Base-by-base conservation (phyloP, 768 basidiomycete genomes). In the Lyophyllum semitale region DNA sequence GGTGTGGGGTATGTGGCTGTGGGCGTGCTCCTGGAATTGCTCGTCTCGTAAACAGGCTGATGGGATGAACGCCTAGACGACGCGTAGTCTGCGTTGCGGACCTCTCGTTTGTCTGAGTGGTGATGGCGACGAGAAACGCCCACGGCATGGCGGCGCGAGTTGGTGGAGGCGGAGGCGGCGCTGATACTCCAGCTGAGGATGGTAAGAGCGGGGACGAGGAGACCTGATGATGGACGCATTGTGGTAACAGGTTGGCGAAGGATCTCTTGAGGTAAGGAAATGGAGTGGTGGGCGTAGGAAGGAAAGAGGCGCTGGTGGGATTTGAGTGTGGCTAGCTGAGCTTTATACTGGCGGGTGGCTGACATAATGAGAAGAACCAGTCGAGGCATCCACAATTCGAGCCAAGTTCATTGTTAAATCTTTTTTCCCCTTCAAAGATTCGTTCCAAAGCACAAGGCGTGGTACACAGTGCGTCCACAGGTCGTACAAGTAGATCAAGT, bases 21-120 rank as follows among this genome's bases (percentile, higher is more conserved):
- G 38, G n/a, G 42, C 13, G 25, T 43, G 35, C 25, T 20, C n/a
- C 27, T 38, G 38, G n/a, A 42, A 11, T n/a, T 43, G 35, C 25
- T 20, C n/a, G 26, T 38, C 2, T 55, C 41, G n/a, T 55, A 49
- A 9, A 32, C 30, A 18, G 38, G 5, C 26, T 30, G 44, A 18
- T 45, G 53, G 6, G 53, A 40, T 8, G 52, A 13, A 30, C 45
- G 29, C 32, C 29, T 25, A 8, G 33, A 47, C 13, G 48, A 51
- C 3, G 51, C n/a, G 37, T 58, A 63, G 51, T 63, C 61, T 38
- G 61, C 59, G n/a, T 52, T 49, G 26, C 49, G 53, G 37, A 63
- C 43, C 29, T 60, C 46, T 5, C 59, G 49, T 25, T 49, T 57
- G 20, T 20, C 30, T 5, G 40, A 26, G 23, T 42, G 29, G 32